A percentile compares a stretch with the other conserved stretches of the same genome.
These are phyloP conservation scores for Saccharum spontaneum DNA, from an alignment of 176 grass and related monocot species.

Conservation along the genomic window DNA sequence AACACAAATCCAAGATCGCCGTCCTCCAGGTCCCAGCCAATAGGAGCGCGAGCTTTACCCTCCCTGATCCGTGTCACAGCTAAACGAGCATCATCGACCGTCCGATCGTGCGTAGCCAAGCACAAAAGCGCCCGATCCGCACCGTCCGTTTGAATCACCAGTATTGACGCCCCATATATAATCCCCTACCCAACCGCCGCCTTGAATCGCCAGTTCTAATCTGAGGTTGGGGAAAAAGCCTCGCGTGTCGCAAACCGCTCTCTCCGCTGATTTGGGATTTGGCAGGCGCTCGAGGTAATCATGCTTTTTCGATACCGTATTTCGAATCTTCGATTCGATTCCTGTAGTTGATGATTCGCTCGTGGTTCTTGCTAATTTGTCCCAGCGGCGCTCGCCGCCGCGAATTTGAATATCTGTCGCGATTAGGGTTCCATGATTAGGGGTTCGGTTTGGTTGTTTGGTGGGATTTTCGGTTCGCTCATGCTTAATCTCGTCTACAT, in stretches of 20 bases:
- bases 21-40: not conserved
- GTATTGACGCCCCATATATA: slow-evolving; percentile 16
- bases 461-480: not conserved
- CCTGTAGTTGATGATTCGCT: not conserved
- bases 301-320: not conserved
- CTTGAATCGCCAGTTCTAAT: slow-evolving; percentile 9
- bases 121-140: not conserved
- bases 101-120: not conserved
- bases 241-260: not conserved
- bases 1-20: not conserved
- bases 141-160: not conserved
- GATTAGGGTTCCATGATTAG: slow-evolving; percentile 29
- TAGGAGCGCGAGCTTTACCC: not conserved
- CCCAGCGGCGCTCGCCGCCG: not conserved
- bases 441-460: not conserved
- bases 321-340: slow-evolving; percentile 11
- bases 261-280: slow-evolving; percentile 29
- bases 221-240: not conserved
- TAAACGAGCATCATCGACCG: accelerated
- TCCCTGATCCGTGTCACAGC: slow-evolving; percentile 9
- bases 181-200: not conserved
- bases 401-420: not conserved
- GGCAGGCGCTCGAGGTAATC: slow-evolving; percentile 27
- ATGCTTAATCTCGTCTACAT: not conserved
- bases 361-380: not conserved